Conservation (phyloP, 2,329 filamentous ascomycete species). For the Diatrype stigma region DNA sequence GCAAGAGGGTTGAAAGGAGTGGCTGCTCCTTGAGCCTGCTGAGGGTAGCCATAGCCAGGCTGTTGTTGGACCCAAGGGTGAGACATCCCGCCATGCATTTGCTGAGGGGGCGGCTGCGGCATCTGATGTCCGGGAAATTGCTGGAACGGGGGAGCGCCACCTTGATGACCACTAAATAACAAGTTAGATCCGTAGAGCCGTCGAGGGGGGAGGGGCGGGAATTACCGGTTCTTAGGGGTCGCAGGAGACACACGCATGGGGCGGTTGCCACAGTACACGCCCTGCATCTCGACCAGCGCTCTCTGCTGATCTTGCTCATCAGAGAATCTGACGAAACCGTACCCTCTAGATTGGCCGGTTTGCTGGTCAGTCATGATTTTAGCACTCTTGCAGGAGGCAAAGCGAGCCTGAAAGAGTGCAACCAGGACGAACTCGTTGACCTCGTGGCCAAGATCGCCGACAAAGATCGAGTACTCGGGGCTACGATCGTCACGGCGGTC, state of each 20-base stretch:
- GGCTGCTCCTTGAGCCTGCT: conserved; percentile 27
- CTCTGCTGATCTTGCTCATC: conserved; percentile 95
- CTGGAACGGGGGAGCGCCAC: conserved; percentile 27
- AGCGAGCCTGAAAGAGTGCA: conserved; percentile 93
- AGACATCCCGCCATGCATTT: conserved; percentile 37
- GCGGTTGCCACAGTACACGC: conserved; percentile 96
- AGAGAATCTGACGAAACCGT: conserved; percentile 96
- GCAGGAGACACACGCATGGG: conserved; percentile 98
- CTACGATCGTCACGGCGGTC: conserved; percentile 95
- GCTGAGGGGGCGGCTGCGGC: conserved; percentile 31
- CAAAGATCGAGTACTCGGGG: conserved; percentile 95
- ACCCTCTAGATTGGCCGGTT: conserved; percentile 94
- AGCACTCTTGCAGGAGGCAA: conserved; percentile 95
- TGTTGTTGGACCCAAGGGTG: conserved; percentile 39
- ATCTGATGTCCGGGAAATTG: conserved; percentile 34
- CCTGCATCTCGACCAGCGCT: conserved; percentile 96
- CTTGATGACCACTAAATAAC: conserved; percentile 33
- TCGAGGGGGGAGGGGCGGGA: not conserved
- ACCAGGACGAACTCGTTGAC: conserved; percentile 98
- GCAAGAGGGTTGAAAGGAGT: conserved; percentile 43
- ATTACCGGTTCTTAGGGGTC: conserved; percentile 84
- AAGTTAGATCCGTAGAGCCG: conserved; percentile 5
- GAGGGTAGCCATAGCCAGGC: conserved; percentile 26
- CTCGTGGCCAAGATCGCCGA: conserved; percentile 94
- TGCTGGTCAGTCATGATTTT: conserved; percentile 99